These are phyloP conservation scores for Kwoniella shivajii DNA, from an alignment of 1,284 basidiomycete genomes.

Conservation along the genomic window DNA sequence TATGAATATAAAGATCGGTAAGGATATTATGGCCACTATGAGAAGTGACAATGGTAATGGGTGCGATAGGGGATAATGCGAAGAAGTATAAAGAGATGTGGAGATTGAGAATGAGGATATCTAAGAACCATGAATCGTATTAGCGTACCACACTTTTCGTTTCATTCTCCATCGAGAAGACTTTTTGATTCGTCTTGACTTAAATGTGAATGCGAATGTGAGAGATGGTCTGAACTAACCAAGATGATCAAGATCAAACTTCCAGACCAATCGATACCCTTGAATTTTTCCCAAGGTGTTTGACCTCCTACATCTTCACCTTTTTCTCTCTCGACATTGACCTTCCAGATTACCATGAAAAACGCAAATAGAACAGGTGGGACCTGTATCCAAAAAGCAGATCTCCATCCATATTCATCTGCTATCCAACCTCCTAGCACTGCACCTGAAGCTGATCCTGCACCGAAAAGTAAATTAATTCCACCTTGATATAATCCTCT, in stretches of 20 bases:
- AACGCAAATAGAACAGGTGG: slow-evolving; percentile 27
- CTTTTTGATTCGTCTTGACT: no score
- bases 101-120: slow-evolving; percentile 32
- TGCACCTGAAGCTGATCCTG: slow-evolving; percentile 30
- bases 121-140: no score
- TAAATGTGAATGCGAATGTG: background rate
- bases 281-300: slow-evolving; percentile 30
- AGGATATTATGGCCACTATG: slow-evolving; percentile 11
- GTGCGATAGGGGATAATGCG: slow-evolving; percentile 27
- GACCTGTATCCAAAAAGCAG: slow-evolving; percentile 36
- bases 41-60: slow-evolving; percentile 26
- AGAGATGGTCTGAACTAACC: slow-evolving; percentile 20
- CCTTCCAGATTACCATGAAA: slow-evolving; percentile 29
- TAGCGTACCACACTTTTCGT: no score
- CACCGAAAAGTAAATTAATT: slow-evolving; percentile 34
- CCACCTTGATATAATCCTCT: slow-evolving; percentile 43
- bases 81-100: slow-evolving; percentile 31
- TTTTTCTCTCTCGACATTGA: slow-evolving; percentile 25
- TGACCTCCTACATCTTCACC: slow-evolving; percentile 17
- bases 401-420: slow-evolving; percentile 36
- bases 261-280: slow-evolving; percentile 39
- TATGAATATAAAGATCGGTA: slow-evolving; percentile 28
- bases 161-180: no score
- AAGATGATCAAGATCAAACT: slow-evolving; percentile 26
- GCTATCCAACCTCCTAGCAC: slow-evolving; percentile 34